Percentiles rank a stretch among this genome's conserved stretches.
phyloP scores from a whole-genome alignment of 495 filamentous ascomycete genomes.

The Aspergillus diversus region DNA sequence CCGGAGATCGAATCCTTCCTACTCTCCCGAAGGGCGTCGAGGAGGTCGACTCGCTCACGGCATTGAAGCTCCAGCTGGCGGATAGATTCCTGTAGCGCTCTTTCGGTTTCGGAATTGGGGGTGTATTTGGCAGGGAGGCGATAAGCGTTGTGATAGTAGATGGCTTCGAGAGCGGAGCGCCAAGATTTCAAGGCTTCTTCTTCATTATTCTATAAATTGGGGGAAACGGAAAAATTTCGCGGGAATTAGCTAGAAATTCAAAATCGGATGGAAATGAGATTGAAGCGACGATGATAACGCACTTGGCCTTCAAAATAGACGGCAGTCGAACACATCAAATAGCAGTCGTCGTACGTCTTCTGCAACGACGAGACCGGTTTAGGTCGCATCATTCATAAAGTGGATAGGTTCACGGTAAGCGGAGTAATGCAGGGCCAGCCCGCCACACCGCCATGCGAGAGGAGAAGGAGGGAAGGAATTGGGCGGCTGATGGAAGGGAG shows the following conservation, averaged over 20 bases:
- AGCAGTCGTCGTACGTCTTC: conserved; percentile 97
- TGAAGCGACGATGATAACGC: conserved; percentile 18
- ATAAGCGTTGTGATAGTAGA: conserved; percentile 84
- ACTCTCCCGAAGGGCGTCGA: conserved; percentile 80
- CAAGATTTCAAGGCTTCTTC: conserved; percentile 89
- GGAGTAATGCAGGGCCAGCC: conserved; percentile 29
- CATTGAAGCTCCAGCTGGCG: conserved; percentile 86
- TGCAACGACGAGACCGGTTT: conserved; percentile 80
- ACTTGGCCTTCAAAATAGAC: conserved; percentile 95
- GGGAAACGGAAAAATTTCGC: no score
- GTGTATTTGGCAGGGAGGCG: conserved; percentile 68
- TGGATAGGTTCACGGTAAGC: conserved; percentile 10
- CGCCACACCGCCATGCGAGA: conserved; percentile 25
- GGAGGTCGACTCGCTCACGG: conserved; percentile 87
- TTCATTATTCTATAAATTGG: conserved; percentile 74
- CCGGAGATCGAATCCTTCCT: conserved; percentile 59
- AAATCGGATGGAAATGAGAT: neutral
- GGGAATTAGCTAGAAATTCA: no score
- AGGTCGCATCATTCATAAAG: conserved; percentile 72
- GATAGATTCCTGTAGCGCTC: conserved; percentile 77
- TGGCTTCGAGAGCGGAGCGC: conserved; percentile 88
- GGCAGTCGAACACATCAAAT: conserved; percentile 90
- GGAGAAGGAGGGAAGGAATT: conserved; percentile 10
- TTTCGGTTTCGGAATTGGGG: conserved; percentile 84
- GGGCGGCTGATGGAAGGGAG: conserved; percentile 15